Conservation (phyloP, 257 asterid species). For the Paraleonurus japonicus region DNA sequence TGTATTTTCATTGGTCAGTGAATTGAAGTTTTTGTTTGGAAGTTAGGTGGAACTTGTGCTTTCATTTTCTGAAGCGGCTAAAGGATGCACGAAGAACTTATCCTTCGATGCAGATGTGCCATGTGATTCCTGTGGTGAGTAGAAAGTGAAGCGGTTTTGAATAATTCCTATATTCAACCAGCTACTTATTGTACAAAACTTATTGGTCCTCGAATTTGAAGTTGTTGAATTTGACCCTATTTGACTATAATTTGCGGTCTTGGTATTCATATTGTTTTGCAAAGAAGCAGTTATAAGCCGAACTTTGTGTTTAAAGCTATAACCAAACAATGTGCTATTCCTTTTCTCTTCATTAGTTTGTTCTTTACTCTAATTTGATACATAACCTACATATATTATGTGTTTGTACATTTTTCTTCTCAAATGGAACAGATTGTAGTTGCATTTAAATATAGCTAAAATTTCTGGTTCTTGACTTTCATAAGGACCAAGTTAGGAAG, state of each 20-base stretch:
- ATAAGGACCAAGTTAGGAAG: background rate
- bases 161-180: slow-evolving; percentile 11
- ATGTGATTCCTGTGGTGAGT: slow-evolving; percentile 87
- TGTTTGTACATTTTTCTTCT: background rate
- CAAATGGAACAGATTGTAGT: background rate
- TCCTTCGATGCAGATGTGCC: slow-evolving; percentile 87
- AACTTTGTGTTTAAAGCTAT: background rate
- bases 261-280: background rate
- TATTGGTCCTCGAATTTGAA: background rate
- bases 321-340: background rate
- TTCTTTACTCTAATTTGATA: background rate
- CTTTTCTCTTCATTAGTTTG: background rate
- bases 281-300: background rate
- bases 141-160: slow-evolving; percentile 24
- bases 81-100: slow-evolving; percentile 78
- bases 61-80: slow-evolving; percentile 82
- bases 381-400: background rate
- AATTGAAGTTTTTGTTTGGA: slow-evolving; percentile 15
- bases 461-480: background rate
- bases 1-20: slow-evolving; percentile 14
- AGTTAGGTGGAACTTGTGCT: slow-evolving; percentile 79
- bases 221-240: slow-evolving; percentile 11
- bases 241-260: background rate
- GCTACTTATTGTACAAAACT: slow-evolving; percentile 6
- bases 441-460: background rate